Evolutionary conservation across 129 eudicot genomes (phyloP).

Genomic region (Silybum marianum): DNA sequence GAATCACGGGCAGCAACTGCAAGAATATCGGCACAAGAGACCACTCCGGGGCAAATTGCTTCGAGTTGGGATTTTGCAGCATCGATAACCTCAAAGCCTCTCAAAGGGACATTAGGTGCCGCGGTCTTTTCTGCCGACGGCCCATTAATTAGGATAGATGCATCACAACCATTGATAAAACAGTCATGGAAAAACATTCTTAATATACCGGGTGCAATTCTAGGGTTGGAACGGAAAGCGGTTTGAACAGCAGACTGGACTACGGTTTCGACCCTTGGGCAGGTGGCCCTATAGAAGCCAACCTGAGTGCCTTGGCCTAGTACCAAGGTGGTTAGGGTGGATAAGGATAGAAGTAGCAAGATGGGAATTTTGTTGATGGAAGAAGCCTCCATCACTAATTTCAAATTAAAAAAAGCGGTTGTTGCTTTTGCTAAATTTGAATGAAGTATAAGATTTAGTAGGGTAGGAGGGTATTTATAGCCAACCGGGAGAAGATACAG

Average conservation of each 20-base stretch:
- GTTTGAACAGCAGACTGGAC: no score
- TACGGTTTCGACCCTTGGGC: neutral
- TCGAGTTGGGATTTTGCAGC: slow-evolving; percentile 46
- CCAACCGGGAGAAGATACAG: neutral
- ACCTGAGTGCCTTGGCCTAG: slow-evolving; percentile 7
- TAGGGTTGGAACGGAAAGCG: no score
- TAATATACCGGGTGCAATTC: no score
- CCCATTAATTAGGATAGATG: no score
- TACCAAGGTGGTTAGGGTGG: neutral
- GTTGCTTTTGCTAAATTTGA: neutral
- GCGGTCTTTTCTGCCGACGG: slow-evolving; percentile 7
- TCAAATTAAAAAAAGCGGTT: neutral
- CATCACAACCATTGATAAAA: no score
- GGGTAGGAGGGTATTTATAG: neutral
- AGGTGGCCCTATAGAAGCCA: slow-evolving; percentile 30
- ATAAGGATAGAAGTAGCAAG: neutral
- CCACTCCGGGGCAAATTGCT: slow-evolving; percentile 36
- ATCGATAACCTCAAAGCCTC: slow-evolving; percentile 53
- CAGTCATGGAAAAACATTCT: no score
- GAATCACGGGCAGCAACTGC: slow-evolving; percentile 45
- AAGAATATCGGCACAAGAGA: slow-evolving; percentile 38
- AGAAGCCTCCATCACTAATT: neutral
- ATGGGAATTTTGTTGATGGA: neutral
- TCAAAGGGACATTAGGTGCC: slow-evolving; percentile 16
- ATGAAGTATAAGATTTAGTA: neutral